phyloP scores from a whole-genome alignment of 2,329 filamentous ascomycete genomes.

The Amesomyces nigricolor region DNA sequence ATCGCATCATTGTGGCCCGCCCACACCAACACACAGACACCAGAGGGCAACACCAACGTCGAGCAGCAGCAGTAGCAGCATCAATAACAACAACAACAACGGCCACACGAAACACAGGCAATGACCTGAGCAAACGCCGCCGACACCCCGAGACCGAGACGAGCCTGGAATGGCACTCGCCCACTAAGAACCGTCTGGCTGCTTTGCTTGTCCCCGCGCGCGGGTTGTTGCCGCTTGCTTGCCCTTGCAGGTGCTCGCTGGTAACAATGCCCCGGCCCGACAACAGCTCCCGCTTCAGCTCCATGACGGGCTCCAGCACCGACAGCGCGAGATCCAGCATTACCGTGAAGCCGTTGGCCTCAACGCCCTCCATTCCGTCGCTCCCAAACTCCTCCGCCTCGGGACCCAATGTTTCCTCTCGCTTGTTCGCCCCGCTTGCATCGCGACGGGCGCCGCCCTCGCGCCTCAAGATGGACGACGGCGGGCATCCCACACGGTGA shows the following conservation, averaged over 20 bases:
- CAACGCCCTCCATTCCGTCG: slow-evolving; percentile 22
- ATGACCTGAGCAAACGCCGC: slow-evolving; percentile 22
- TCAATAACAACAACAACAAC: background rate
- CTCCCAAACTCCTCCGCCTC: slow-evolving; percentile 23
- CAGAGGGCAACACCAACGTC: background rate
- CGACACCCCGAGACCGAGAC: slow-evolving; percentile 4
- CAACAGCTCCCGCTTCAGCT: slow-evolving; percentile 58
- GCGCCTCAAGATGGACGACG: slow-evolving; percentile 53
- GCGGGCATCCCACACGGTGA: slow-evolving; percentile 38
- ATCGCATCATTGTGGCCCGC: slow-evolving; percentile 9
- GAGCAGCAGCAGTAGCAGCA: background rate
- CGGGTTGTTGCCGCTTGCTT: slow-evolving; percentile 15
- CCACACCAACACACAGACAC: background rate
- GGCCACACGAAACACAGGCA: slow-evolving; percentile 2
- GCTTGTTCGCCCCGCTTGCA: slow-evolving; percentile 19
- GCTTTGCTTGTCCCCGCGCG: slow-evolving; percentile 21
- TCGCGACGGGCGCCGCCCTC: slow-evolving; percentile 37
- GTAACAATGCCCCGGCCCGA: slow-evolving; percentile 65
- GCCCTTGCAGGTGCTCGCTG: slow-evolving; percentile 14
- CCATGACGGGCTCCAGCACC: slow-evolving; percentile 58
- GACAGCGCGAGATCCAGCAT: slow-evolving; percentile 62
- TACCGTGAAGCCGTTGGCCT: slow-evolving; percentile 50
- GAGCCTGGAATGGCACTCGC: slow-evolving; percentile 22
- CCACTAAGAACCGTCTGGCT: slow-evolving; percentile 15
- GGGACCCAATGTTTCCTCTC: slow-evolving; percentile 22